Evolutionary conservation across 768 basidiomycete genomes (phyloP), one percentile per base, ranked within the genome.

Genomic region (Tephrocybe sp.): DNA sequence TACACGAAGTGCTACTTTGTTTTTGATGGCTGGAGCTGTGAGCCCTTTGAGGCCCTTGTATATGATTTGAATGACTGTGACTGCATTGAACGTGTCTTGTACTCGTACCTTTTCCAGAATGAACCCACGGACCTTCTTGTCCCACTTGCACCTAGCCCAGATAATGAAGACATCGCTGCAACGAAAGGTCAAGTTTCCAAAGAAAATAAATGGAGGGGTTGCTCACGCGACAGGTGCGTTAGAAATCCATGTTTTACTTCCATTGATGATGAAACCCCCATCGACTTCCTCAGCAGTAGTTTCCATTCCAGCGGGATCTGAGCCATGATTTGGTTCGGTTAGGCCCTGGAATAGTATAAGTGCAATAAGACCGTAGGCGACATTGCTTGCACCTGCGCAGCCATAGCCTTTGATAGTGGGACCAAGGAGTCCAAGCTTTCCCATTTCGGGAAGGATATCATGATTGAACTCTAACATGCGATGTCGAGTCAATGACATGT

Each of bases 271-370:
- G 67, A 85, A 97, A 3, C 92, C 93, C 11, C 92, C 91, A 46
- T 87, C 86, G 0, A 76, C 75, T 65, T 97, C 91, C 53, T 82
- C 82, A 10, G 93, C 95, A 22, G 79, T 85, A 1, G 95, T 97
- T 61, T 94, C 91, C 95, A 98, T 97, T n/a, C 86, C 84, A n/a
- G 85, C 86, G 13, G 94, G 94, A 60, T 98, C 95, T 2, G 94
- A 97, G 19, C 95, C 95, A 62, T 97, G 93, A 58, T 97, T 93
- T 0, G 95, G 91, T 69, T 98, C 95, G 0, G 95, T 97, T 36
- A 97, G 71, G 23, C 94, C 94, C 94, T 95, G 50, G 23, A 22
- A 34, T 34, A 31, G 24, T 13, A 41, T 43, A 9, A 25, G 31
- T 3, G 92, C 91, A 59, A 98, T 89, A 22, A 98, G 76, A 4